Conservation (phyloP, 2,329 filamentous ascomycete species). For the Trichoderma polysporum region DNA sequence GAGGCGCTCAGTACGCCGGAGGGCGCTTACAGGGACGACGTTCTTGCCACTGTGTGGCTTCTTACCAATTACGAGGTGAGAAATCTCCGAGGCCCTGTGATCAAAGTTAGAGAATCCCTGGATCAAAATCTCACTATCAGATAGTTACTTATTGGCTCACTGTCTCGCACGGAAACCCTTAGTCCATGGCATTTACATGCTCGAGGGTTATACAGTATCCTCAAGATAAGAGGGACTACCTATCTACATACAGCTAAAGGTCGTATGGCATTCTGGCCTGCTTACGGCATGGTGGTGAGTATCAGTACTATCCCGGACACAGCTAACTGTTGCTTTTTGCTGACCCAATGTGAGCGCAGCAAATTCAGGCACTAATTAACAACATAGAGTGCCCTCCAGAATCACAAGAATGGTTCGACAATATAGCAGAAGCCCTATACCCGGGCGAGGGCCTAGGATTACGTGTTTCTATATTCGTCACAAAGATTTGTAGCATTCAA, state of each 20-base stretch:
- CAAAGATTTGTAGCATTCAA: conserved; percentile 31
- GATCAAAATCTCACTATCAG: conserved; percentile 20
- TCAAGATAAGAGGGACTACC: conserved; percentile 35
- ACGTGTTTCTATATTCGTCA: conserved; percentile 31
- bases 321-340: not conserved
- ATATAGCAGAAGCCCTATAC: conserved; percentile 29
- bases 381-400: conserved; percentile 38
- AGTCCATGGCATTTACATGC: conserved; percentile 42
- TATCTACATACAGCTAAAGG: conserved; percentile 28
- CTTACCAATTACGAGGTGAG: conserved; percentile 41
- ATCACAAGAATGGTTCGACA: conserved; percentile 37
- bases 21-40: conserved; percentile 35
- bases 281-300: conserved; percentile 41
- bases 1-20: conserved; percentile 35
- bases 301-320: no score
- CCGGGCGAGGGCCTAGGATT: conserved; percentile 32
- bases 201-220: conserved; percentile 38
- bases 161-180: conserved; percentile 28
- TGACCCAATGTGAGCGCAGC: conserved; percentile 31
- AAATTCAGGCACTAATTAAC: conserved; percentile 38
- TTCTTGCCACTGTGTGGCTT: conserved; percentile 43
- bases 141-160: conserved; percentile 40
- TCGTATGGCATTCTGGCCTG: conserved; percentile 40
- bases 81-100: not conserved
- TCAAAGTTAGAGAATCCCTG: not conserved